Base-by-base conservation (phyloP, 805 yeast genomes). In the Spathaspora hagerdaliae region DNA sequence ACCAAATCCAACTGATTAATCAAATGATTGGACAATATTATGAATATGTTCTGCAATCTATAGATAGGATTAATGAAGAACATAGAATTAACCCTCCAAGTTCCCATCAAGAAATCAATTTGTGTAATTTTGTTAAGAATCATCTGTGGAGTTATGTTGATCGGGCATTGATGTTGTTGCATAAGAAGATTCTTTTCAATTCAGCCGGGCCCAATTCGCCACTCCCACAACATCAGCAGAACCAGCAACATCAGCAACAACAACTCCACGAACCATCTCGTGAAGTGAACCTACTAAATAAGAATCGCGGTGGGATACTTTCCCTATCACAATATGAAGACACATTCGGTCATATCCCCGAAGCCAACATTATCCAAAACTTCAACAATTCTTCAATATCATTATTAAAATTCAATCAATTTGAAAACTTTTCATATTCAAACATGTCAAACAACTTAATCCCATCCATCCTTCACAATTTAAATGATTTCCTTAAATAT, bases 381-480 rank as follows among this genome's bases (percentile, higher is more conserved):
- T 65, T 68, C 45, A 62, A 67, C 43, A 64, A 62, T 31, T 61
- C 68, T 2, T 60, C 71, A 1, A 62, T 70, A 27, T 65, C 70
- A n/a, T 63, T 59, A 39, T 51, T 70, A 12, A 56, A 60, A 35
- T 67, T 69, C 53, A 64, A 60, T 46, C 72, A 66, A 39, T 50
- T 49, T 41, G 66, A 66, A 32, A 58, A 60, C 47, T 81, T 79
- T 57, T 64, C 74, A 6, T 81, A 78, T 51, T 78, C 72, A 38
- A 78, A 78, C 56, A 57, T 80, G 47, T 68, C 75, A 14, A 75
- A 69, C 51, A 80, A 79, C 57, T 59, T 81, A 48, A 69, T 81
- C 33, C 84, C 85, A 1, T 73, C 82, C 1, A 68, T 81, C 9
- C 54, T 81, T 38, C 85, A 81, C 52, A 79, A 78, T 51, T 60